phyloP scores from a whole-genome alignment of 306 rosid species.

The Malus sylvestris region DNA sequence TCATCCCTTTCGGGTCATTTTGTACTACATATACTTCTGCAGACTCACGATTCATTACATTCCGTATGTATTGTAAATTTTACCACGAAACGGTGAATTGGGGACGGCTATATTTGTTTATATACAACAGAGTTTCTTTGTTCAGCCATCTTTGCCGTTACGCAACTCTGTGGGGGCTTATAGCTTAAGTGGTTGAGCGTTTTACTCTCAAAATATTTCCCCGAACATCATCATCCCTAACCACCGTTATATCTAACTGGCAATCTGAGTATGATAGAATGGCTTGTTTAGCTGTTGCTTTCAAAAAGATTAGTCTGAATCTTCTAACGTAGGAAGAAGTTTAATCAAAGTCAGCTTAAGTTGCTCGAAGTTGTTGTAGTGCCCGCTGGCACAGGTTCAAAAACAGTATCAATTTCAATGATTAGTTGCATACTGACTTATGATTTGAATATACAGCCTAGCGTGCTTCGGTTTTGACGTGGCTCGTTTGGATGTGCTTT shows the following conservation, averaged over 20 bases:
- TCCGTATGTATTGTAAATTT: background rate
- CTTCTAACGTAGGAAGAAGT: background rate
- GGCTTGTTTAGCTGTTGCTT: background rate
- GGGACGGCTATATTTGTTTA: background rate
- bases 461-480: background rate
- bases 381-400: conserved; percentile 7
- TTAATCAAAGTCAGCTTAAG: background rate
- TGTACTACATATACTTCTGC: background rate
- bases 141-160: background rate
- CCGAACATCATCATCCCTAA: background rate
- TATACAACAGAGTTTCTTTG: background rate
- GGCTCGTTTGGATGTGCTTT: background rate
- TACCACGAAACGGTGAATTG: background rate
- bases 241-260: background rate
- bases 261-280: background rate
- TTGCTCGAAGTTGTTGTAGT: conserved; percentile 18
- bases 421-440: background rate
- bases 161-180: background rate
- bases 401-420: conserved; percentile 5
- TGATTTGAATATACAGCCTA: background rate
- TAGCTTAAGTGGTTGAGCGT: background rate
- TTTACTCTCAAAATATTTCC: background rate
- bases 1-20: background rate
- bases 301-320: background rate
- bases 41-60: background rate